Percentiles rank a stretch among this genome's conserved stretches.
Conservation (phyloP, 169 alveolate genomes). For the Cryptosporidium canis region DNA sequence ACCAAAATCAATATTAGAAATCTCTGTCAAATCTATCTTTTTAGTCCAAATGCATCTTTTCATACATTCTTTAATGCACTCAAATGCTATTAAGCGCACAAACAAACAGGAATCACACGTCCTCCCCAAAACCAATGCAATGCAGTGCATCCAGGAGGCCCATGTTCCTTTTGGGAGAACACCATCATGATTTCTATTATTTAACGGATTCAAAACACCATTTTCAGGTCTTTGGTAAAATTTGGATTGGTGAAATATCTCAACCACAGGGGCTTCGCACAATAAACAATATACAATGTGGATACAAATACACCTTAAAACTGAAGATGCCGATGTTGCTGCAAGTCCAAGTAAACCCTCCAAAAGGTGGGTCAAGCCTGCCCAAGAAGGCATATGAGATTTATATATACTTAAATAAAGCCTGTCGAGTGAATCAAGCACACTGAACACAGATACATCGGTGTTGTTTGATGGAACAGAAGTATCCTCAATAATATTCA, state of each 20-base stretch:
- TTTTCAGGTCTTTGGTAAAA: neutral
- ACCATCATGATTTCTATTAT: neutral
- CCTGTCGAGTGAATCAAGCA: slow-evolving; percentile 34
- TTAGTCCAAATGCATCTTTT: slow-evolving; percentile 67
- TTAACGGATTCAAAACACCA: neutral
- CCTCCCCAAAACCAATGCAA: slow-evolving; percentile 51
- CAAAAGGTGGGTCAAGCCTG: slow-evolving; percentile 43
- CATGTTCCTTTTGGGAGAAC: slow-evolving; percentile 65
- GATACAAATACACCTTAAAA: slow-evolving; percentile 44
- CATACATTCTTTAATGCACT: slow-evolving; percentile 60
- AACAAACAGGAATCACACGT: slow-evolving; percentile 58
- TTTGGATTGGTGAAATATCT: slow-evolving; percentile 8
- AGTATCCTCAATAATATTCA: slow-evolving; percentile 53
- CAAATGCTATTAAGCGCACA: slow-evolving; percentile 50
- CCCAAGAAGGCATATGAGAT: slow-evolving; percentile 73
- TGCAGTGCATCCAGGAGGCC: slow-evolving; percentile 68
- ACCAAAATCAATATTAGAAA: slow-evolving; percentile 6
- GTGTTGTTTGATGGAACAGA: neutral
- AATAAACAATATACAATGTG: slow-evolving; percentile 35
- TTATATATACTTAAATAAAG: slow-evolving; percentile 40
- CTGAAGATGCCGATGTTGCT: slow-evolving; percentile 57
- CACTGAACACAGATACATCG: slow-evolving; percentile 44
- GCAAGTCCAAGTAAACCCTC: slow-evolving; percentile 71
- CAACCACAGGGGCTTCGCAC: slow-evolving; percentile 66
- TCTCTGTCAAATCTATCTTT: slow-evolving; percentile 1